Evolutionary conservation across 176 grass and related monocot genomes (phyloP).

Genomic region (Aegilops tauschii): DNA sequence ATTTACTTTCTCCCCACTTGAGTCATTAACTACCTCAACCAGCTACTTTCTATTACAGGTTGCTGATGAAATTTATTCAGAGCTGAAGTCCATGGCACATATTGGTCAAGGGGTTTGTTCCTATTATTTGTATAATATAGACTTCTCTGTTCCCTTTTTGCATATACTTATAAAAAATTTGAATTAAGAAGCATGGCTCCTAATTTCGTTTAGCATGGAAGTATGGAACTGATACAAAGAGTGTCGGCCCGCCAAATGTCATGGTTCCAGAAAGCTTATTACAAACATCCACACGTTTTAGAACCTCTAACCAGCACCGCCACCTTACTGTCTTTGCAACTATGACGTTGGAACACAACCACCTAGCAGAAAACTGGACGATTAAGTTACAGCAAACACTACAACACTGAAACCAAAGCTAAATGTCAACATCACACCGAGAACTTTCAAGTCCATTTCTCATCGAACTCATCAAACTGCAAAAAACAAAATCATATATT

Average conservation of each 20-base stretch:
- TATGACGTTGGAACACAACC: background rate
- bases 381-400: background rate
- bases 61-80: conserved; percentile 83
- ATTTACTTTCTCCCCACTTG: conserved; percentile 10
- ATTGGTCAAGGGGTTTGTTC: conserved; percentile 65
- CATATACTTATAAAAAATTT: background rate
- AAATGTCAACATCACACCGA: background rate
- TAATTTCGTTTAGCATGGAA: background rate
- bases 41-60: conserved; percentile 58
- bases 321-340: background rate
- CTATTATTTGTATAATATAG: conserved; percentile 20
- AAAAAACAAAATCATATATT: background rate
- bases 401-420: background rate
- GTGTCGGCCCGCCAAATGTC: background rate
- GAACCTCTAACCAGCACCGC: background rate
- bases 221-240: background rate
- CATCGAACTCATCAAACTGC: background rate
- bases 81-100: conserved; percentile 53
- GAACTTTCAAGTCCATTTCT: background rate
- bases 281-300: background rate
- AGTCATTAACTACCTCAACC: conserved; percentile 12
- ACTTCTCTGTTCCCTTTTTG: background rate
- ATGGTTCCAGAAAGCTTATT: background rate
- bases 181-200: background rate
- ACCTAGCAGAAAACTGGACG: background rate